Conservation (phyloP, 78 protist genomes). For the Speleostelium caveatum region DNA sequence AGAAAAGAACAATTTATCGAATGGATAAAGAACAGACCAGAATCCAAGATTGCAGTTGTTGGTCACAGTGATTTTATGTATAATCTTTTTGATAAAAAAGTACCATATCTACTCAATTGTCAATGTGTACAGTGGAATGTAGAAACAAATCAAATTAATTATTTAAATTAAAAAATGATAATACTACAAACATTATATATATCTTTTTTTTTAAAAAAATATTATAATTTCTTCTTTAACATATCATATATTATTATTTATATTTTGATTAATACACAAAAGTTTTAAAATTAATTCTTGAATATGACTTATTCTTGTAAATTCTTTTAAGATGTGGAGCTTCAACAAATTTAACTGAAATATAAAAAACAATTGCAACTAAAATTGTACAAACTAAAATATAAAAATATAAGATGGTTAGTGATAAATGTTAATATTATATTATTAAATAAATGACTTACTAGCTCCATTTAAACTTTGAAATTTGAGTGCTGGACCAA, state of each 20-base stretch:
- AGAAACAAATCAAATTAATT: slow-evolving; percentile 16
- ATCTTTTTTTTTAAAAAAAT: too few relatives aligned
- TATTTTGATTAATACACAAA: too few relatives aligned
- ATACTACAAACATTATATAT: neutral
- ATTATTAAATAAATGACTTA: slow-evolving; percentile 3
- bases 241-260: too few relatives aligned
- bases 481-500: slow-evolving; percentile 60
- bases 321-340: slow-evolving; percentile 67
- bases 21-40: neutral
- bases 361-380: slow-evolving; percentile 65
- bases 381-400: slow-evolving; percentile 33
- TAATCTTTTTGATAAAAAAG: slow-evolving; percentile 6
- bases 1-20: slow-evolving; percentile 31
- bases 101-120: slow-evolving; percentile 41
- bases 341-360: slow-evolving; percentile 75
- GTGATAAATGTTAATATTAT: neutral
- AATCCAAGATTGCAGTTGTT: slow-evolving; percentile 30
- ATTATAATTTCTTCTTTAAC: too few relatives aligned
- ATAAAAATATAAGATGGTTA: neutral
- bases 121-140: slow-evolving; percentile 26
- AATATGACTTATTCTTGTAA: slow-evolving; percentile 33
- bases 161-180: neutral
- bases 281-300: slow-evolving; percentile 57
- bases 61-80: slow-evolving; percentile 63
- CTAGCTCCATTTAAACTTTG: slow-evolving; percentile 62